Base-by-base conservation (phyloP, 208 protist genomes). In the Balamuthia mandrillaris region DNA sequence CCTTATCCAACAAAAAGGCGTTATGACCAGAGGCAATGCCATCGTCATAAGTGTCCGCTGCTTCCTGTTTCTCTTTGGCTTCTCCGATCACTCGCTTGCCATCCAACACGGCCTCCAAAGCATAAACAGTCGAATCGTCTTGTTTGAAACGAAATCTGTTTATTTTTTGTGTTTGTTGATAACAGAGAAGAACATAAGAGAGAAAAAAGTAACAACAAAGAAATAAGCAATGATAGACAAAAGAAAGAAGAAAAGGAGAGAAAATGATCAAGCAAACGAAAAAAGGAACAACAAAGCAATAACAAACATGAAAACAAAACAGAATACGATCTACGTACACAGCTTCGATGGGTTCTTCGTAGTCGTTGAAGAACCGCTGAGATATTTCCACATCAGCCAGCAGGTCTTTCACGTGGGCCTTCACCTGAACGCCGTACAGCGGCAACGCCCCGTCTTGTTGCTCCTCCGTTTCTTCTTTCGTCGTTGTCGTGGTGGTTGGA, bases 1-100 rank as follows among this genome's bases (percentile, higher is more conserved):
- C 35, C 65, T 85, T 9, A 33, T 85, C 60, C 0, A 88, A 37
- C 0, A 88, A 54, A 52, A 77, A 85, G 3, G 61, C 81, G n/a
- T 54, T 33, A 6, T 65, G 10, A 10, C 81, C 81, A 12, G n/a
- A 33, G 27, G 16, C 27, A 0, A 81, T 44, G 4, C 82, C 81
- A 21, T 31, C 44, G 3, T 87, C 49, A 44, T 87, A 86, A 39
- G 66, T 33, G 29, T 56, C 49, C 9, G 42, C 9, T 18, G 72
- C 72, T 21, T 56, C 72, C 37, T 81, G 35, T 52, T 81, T 81
- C 33, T 81, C 72, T 52, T 81, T 56, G 72, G 63, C 49, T 12
- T 63, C 72, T n/a, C 72, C 72, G 29, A 63, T 37, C 3, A 81
- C 21, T 35, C 12, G 0, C 31, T 63, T 9, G 45, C 21, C 72